Percentiles rank a stretch among this genome's conserved stretches.
phyloP scores from a whole-genome alignment of 2,329 filamentous ascomycete genomes.

The Colletotrichum kahawae region DNA sequence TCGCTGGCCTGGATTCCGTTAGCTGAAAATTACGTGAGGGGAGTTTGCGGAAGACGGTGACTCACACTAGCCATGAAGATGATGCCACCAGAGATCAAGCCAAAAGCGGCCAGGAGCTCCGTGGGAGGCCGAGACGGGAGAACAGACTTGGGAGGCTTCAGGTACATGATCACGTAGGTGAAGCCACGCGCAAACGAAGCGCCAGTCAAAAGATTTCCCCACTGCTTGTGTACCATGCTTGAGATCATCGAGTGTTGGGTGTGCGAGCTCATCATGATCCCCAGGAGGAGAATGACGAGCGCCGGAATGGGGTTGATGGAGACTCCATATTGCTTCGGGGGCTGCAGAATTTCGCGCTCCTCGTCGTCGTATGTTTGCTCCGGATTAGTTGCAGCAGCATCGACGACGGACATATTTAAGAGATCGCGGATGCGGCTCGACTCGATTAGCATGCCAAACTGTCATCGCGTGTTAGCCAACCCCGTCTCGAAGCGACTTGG shows the following conservation, averaged over 20 bases:
- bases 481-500: not conserved
- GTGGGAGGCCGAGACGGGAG: constrained; percentile 86
- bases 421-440: constrained; percentile 72
- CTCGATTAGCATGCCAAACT: constrained; percentile 86
- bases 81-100: constrained; percentile 83
- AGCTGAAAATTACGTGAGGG: not conserved
- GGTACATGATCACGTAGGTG: constrained; percentile 81
- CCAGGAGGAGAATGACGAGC: constrained; percentile 83
- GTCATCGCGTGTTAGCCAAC: constrained; percentile 26
- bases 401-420: constrained; percentile 59
- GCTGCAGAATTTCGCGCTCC: constrained; percentile 47
- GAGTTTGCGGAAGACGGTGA: constrained; percentile 25
- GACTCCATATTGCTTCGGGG: constrained; percentile 72
- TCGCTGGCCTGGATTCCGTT: constrained; percentile 51
- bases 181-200: constrained; percentile 79
- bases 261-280: constrained; percentile 95
- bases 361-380: constrained; percentile 44
- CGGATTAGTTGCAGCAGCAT: constrained; percentile 35
- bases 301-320: constrained; percentile 90
- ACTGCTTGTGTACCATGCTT: constrained; percentile 92
- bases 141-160: constrained; percentile 80
- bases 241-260: constrained; percentile 84
- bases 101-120: constrained; percentile 87
- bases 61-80: constrained; percentile 91
- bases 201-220: constrained; percentile 84